Percentiles rank a stretch among this genome's conserved stretches.
Conservation (phyloP, 73 alveolate genomes). For the Halteria grandinella region DNA sequence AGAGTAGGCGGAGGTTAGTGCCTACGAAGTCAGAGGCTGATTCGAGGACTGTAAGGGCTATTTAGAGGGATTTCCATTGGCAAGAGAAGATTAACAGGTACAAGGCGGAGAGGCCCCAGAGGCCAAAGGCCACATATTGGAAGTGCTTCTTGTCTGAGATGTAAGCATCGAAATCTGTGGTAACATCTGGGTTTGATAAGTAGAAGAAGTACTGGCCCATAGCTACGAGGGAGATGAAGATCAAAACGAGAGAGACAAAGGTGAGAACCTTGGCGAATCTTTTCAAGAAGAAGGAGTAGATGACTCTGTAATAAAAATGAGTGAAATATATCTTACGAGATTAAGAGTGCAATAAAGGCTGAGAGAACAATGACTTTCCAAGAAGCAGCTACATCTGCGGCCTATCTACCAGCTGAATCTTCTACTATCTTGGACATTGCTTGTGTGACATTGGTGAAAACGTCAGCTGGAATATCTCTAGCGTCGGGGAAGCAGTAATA, state of each 20-base stretch:
- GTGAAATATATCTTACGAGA: slow-evolving; percentile 7
- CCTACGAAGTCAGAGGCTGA: slow-evolving; percentile 91
- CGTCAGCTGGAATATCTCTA: not conserved
- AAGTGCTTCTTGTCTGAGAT: not conserved
- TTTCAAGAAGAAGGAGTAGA: slow-evolving; percentile 41
- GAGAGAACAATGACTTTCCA: slow-evolving; percentile 39
- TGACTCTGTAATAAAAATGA: not conserved
- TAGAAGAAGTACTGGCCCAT: slow-evolving; percentile 15
- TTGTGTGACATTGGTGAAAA: not conserved
- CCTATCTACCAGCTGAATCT: slow-evolving; percentile 22
- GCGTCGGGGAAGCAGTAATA: slow-evolving; percentile 35
- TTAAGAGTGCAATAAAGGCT: not conserved
- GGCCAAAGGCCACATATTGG: slow-evolving; percentile 9
- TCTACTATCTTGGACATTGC: slow-evolving; percentile 1
- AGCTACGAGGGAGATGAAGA: slow-evolving; percentile 37
- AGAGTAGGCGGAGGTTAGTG: slow-evolving; percentile 70
- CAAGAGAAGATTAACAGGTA: slow-evolving; percentile 75
- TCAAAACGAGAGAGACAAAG: slow-evolving; percentile 15
- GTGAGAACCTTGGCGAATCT: slow-evolving; percentile 32
- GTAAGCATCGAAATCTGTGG: not conserved
- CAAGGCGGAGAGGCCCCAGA: slow-evolving; percentile 67
- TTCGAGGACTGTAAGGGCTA: slow-evolving; percentile 92
- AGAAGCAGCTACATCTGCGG: slow-evolving; percentile 23
- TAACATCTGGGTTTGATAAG: not conserved
- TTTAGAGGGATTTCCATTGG: slow-evolving; percentile 85